Evolutionary conservation across 2,329 filamentous ascomycete genomes (phyloP), one percentile per base, ranked within the genome.

Genomic region (Sphaerulina vaccinii): DNA sequence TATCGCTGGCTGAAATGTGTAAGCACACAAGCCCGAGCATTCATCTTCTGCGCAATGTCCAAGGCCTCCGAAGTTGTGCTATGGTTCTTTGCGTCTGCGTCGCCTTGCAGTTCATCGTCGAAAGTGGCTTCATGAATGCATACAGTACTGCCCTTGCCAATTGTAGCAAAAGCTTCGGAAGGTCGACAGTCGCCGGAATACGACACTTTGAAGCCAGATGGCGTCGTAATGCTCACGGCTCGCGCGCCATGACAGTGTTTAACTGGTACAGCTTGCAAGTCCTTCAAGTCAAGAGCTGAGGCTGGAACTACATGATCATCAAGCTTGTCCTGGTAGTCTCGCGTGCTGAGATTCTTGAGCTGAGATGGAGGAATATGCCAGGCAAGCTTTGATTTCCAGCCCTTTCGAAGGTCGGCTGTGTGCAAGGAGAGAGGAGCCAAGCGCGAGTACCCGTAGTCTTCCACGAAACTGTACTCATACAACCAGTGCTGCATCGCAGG

Each of bases 1-100:
- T 99, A 99, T 6, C 93, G 80, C 74, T 99, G 93, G 49, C 86
- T 91, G 72, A 99, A 99, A 70, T 99, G 93, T 6, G 93, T 99
- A 42, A 99, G 78, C 49, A 99, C 73, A 13, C 93, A 85, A 13
- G 88, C 79, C 58, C 85, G 82, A 0, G 91, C 93, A 22, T 80
- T 71, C 93, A 99, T 99, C 39, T 76, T 73, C 10, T 80, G 78
- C 1, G 86, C 92, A 2, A 97, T 80, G 38, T 76, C 78, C 3
- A 99, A 79, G 1, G 93, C 93, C 73, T 99, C 93, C 11, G 81
- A 81, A 56, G 90, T 88, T 7, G 93, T 99, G 33, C 82, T 88
- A 74, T 99, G 93, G 66, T 87, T 90, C 81, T 99, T 99, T 45
- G 86, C 88, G 22, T 79, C 67, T 3, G 93, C 93, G 64, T 96